Conservation (phyloP, 2,329 filamentous ascomycete species). For the Cryphonectria nitschkei region DNA sequence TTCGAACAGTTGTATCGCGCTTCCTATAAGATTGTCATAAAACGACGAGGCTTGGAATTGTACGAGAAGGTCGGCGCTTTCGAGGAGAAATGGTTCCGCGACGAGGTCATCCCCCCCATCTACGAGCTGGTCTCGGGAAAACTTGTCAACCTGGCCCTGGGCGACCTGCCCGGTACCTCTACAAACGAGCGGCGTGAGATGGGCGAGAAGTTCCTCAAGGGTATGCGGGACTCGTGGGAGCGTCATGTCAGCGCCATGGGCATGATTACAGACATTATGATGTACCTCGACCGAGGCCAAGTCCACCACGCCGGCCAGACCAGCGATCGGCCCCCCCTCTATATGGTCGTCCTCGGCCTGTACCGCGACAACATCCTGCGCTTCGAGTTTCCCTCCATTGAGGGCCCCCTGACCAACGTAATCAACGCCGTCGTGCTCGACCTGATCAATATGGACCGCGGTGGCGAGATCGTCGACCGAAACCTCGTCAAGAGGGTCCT, state of each 20-base stretch:
- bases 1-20: slow-evolving; percentile 96
- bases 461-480: slow-evolving; percentile 86
- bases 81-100: slow-evolving; percentile 79
- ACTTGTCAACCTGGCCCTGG: slow-evolving; percentile 63
- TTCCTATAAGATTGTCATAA: slow-evolving; percentile 90
- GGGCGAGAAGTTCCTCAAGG: slow-evolving; percentile 81
- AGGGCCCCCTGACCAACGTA: slow-evolving; percentile 67
- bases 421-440: slow-evolving; percentile 84
- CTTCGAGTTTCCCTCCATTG: slow-evolving; percentile 41
- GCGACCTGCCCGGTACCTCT: slow-evolving; percentile 62
- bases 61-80: slow-evolving; percentile 82
- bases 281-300: slow-evolving; percentile 88
- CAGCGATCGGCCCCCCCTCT: slow-evolving; percentile 69
- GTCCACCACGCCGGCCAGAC: slow-evolving; percentile 69
- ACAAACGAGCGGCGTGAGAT: slow-evolving; percentile 77
- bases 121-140: slow-evolving; percentile 71
- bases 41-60: slow-evolving; percentile 80
- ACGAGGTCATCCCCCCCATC: slow-evolving; percentile 73
- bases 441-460: slow-evolving; percentile 88
- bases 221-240: slow-evolving; percentile 78
- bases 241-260: slow-evolving; percentile 92
- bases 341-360: slow-evolving; percentile 79
- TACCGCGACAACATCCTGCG: slow-evolving; percentile 86
- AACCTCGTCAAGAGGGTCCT: slow-evolving; percentile 80
- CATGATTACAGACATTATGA: slow-evolving; percentile 94